phyloP scores from a whole-genome alignment of 305 asterid genomes.

The Fraxinus ornus region DNA sequence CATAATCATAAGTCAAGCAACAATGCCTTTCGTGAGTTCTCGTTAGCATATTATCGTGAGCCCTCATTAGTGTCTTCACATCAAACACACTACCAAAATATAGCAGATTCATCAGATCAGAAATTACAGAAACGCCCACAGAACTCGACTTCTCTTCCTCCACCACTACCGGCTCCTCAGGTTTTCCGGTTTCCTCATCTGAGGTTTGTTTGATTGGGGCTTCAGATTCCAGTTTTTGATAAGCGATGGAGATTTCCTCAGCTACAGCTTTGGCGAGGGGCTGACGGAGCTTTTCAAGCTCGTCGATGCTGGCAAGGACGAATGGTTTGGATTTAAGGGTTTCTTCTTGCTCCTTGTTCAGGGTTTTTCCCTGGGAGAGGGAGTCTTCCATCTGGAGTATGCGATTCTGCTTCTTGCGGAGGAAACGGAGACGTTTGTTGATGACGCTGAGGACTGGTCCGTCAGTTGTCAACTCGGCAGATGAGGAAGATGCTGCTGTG shows the following conservation, averaged over 20 bases:
- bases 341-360: background rate
- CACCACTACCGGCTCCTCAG: background rate
- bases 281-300: constrained; percentile 67
- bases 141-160: constrained; percentile 12
- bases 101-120: constrained; percentile 64
- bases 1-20: constrained; percentile 84
- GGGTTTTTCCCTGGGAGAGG: constrained; percentile 50
- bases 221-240: constrained; percentile 26
- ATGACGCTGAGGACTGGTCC: constrained; percentile 68
- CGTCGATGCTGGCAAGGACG: constrained; percentile 58
- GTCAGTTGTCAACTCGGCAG: constrained; percentile 43
- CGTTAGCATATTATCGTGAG: constrained; percentile 59
- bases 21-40: constrained; percentile 87
- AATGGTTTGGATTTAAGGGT: constrained; percentile 60
- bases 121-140: constrained; percentile 30
- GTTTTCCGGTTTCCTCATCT: constrained; percentile 3
- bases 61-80: constrained; percentile 51
- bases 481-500: constrained; percentile 23
- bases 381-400: constrained; percentile 73
- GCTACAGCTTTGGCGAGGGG: constrained; percentile 61
- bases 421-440: constrained; percentile 76
- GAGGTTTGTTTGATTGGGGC: constrained; percentile 3
- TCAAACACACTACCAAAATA: constrained; percentile 81
- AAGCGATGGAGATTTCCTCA: constrained; percentile 43
- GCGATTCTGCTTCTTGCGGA: constrained; percentile 70